Base-by-base conservation (phyloP, 495 filamentous ascomycete genomes). In the Jackrogersella multiformis region DNA sequence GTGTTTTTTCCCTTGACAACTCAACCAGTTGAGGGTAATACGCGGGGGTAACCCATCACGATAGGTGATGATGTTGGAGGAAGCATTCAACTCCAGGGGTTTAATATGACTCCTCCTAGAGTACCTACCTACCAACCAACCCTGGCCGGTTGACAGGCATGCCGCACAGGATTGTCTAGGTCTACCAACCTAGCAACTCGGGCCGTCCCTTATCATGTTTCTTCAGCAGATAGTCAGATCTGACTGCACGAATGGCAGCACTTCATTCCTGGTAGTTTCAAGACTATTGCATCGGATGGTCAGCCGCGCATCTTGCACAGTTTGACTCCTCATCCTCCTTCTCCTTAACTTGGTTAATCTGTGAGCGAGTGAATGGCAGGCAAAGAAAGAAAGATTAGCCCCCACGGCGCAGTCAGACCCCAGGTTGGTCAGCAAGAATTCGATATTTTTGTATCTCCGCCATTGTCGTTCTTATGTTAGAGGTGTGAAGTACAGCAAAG, bases 181-280 rank as follows among this genome's bases (percentile, higher is more conserved):
- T 53, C 51, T 62, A 36, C 16, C 26, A 46, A 63, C 42, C 42
- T n/a, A 46, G 42, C 23, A 8, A 46, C 59, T 69, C 66, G 66
- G 66, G 21, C 66, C 66, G 66, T 69, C 66, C 66, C 66, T 64
- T 69, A 69, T 64, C 66, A 64, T 48, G 60, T 64, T n/a, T 69
- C 48, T 60, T 66, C 51, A 46, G 10, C 59, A 60, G 49, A 61
- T 56, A 64, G 48, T 69, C 56, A 69, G 66, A 69, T 61, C 59
- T 58, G 38, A 46, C 52, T 68, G 59, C 59, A 56, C 60, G 32
- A 28, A 60, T 69, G 60, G 60, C 66, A 69, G 60, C 59, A 59
- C 59, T 26, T 44, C 49, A 64, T 69, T 61, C 61, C 61, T 48
- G 13, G 24, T 15, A 42, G 54, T 56, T 69, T 49, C 48, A 69